Percentiles rank a stretch among this genome's conserved stretches.
These are phyloP conservation scores for Aspergillus ostianus DNA, from an alignment of 495 filamentous ascomycete species.

Conservation along the genomic window DNA sequence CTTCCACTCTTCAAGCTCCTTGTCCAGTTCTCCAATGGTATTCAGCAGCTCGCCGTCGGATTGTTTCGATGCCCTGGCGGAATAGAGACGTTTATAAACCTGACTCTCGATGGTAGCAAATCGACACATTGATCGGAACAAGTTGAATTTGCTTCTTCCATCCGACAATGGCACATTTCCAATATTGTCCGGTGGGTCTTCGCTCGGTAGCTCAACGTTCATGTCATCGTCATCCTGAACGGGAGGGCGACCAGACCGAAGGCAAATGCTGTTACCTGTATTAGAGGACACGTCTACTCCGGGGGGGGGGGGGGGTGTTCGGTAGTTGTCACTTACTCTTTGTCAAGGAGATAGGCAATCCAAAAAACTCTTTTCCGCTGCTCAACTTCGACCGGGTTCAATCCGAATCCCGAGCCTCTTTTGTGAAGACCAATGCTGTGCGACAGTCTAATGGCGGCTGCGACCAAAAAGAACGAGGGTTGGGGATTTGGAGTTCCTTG, in stretches of 20 bases:
- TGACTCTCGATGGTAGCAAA: constrained; percentile 89
- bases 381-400: constrained; percentile 88
- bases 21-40: constrained; percentile 93
- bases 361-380: constrained; percentile 96
- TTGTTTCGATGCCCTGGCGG: constrained; percentile 86
- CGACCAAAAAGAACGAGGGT: constrained; percentile 89
- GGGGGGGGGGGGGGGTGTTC: too few species aligned
- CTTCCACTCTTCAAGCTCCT: constrained; percentile 93
- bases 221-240: constrained; percentile 98
- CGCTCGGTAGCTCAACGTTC: constrained; percentile 93
- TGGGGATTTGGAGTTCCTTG: constrained; percentile 97
- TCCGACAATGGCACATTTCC: constrained; percentile 89
- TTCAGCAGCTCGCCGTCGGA: constrained; percentile 92
- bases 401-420: constrained; percentile 81
- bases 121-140: constrained; percentile 88
- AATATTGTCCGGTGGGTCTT: constrained; percentile 85
- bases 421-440: constrained; percentile 97
- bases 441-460: constrained; percentile 86
- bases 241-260: constrained; percentile 87
- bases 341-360: constrained; percentile 96
- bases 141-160: constrained; percentile 89
- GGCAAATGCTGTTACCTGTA: constrained; percentile 61
- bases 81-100: constrained; percentile 92
- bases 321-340: constrained; percentile 58
- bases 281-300: constrained; percentile 13